Evolutionary conservation across 495 filamentous ascomycete species (phyloP).

Genomic region (Hypoxylon lenormandii): DNA sequence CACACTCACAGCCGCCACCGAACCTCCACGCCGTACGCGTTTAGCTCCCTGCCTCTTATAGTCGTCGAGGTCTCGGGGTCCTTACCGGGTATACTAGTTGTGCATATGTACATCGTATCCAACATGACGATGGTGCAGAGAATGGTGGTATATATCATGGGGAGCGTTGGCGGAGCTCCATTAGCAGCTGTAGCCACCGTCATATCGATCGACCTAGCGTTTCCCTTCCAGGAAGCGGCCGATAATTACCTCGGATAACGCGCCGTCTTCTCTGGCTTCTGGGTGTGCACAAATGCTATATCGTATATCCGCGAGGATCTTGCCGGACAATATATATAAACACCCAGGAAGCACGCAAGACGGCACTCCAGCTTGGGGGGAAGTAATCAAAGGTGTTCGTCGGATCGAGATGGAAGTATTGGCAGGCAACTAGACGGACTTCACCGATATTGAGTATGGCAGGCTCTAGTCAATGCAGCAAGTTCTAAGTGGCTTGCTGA

Average conservation of each 20-base stretch:
- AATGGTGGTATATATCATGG: conserved; percentile 8
- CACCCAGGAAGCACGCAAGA: not conserved
- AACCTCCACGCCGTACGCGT: conserved; percentile 15
- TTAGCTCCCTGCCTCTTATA: not conserved
- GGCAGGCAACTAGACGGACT: not conserved
- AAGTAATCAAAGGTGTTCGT: not conserved
- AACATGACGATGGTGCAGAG: conserved; percentile 5
- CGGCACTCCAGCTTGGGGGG: conserved; percentile 12
- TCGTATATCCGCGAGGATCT: conserved; percentile 7
- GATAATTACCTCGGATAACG: conserved; percentile 10
- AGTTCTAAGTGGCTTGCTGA: not conserved
- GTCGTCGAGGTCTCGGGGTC: conserved; percentile 2
- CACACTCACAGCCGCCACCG: not conserved
- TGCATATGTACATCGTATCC: conserved; percentile 6
- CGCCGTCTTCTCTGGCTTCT: conserved; percentile 5
- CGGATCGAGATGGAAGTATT: conserved; percentile 17
- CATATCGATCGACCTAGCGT: not conserved
- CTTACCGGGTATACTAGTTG: conserved; percentile 1
- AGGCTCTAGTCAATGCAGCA: not conserved
- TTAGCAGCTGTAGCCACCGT: conserved; percentile 14
- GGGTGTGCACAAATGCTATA: conserved; percentile 1
- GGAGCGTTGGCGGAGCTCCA: not conserved
- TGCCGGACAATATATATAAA: conserved; percentile 14
- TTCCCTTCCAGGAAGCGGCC: not conserved
- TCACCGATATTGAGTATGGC: no score